Evolutionary conservation across 192 early-diverging fungal species (phyloP).

Genomic region (Coemansia sp.): DNA sequence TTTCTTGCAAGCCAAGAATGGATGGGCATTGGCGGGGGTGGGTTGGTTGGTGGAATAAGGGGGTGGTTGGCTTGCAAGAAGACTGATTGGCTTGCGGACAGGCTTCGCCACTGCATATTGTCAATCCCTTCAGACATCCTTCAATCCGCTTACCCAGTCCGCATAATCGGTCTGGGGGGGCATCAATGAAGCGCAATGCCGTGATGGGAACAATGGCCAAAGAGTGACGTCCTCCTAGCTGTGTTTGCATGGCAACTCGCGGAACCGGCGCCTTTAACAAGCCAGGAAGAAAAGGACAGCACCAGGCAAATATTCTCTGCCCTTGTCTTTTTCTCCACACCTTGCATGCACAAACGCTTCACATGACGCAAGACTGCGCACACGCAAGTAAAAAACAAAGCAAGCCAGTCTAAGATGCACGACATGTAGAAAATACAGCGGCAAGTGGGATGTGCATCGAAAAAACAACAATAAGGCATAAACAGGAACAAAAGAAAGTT

Average conservation of each 20-base stretch:
- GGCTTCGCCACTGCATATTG: neutral
- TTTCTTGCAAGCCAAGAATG: too few relatives aligned
- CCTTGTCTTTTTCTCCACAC: neutral
- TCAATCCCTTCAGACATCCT: neutral
- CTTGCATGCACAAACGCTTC: neutral
- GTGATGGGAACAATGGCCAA: neutral
- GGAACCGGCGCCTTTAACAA: neutral
- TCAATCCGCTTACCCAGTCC: neutral
- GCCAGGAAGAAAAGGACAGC: neutral
- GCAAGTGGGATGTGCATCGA: neutral
- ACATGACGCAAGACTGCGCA: constrained; percentile 4
- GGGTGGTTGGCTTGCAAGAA: neutral
- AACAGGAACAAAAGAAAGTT: neutral
- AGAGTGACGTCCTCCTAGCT: neutral
- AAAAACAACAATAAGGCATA: neutral
- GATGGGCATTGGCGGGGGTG: too few relatives aligned
- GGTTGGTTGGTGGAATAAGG: neutral
- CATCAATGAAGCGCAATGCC: neutral
- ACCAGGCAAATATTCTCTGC: neutral
- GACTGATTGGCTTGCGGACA: neutral
- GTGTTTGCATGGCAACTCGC: neutral
- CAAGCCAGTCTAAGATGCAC: neutral
- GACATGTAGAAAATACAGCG: neutral
- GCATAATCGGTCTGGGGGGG: neutral
- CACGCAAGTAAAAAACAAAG: neutral